Conservation (phyloP, 2,329 filamentous ascomycete species). For the Alternaria brassicicola region DNA sequence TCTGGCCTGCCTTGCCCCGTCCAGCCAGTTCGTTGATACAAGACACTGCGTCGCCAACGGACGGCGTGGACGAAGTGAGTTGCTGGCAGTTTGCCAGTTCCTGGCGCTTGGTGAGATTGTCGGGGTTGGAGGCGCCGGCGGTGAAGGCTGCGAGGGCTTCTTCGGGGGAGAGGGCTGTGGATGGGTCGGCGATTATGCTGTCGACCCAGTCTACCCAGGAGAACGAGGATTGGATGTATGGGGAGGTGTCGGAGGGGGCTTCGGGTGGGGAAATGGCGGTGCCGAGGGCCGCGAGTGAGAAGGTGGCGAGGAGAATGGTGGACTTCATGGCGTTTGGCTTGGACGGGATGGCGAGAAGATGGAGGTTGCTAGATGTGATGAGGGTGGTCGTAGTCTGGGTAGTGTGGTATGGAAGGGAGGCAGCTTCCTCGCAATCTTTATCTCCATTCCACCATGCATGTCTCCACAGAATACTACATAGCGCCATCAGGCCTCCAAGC, state of each 20-base stretch:
- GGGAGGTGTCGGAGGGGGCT: not conserved
- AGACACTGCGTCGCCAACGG: not conserved
- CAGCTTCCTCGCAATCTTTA: not conserved
- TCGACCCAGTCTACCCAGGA: conserved; percentile 13
- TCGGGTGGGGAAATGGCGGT: not conserved
- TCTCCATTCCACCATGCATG: not conserved
- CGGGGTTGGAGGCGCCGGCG: not conserved
- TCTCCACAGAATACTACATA: not conserved
- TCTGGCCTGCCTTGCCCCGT: not conserved
- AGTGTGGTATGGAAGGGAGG: not conserved
- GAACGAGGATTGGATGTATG: conserved; percentile 3
- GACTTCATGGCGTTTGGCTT: not conserved
- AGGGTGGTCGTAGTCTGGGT: not conserved
- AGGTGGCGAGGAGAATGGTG: not conserved
- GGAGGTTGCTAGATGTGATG: not conserved
- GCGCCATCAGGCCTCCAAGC: not conserved
- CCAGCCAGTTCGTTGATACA: not conserved
- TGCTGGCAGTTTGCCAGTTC: not conserved
- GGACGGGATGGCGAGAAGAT: not conserved
- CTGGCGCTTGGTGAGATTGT: not conserved
- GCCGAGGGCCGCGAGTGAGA: conserved; percentile 2
- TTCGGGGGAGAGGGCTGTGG: not conserved
- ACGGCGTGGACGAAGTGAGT: not conserved
- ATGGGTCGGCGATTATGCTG: conserved; percentile 1
- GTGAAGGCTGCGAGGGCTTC: not conserved